phyloP scores from a whole-genome alignment of 73 alveolate genomes.

The Urostyla sp. region DNA sequence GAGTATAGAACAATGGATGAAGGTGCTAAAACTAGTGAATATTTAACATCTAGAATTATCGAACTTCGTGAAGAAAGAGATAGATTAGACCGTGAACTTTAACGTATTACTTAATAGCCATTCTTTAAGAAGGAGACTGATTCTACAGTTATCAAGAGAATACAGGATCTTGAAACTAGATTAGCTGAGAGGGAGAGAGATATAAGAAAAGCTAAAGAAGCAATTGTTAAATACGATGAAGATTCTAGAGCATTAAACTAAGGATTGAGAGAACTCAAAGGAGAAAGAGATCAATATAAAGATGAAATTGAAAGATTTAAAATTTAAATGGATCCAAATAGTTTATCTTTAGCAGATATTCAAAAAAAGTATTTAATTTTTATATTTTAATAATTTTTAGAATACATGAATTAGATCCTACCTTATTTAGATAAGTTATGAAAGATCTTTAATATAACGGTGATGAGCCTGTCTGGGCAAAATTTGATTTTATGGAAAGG shows the following conservation, averaged over 20 bases:
- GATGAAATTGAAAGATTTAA: slow-evolving; percentile 47
- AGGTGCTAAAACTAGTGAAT: slow-evolving; percentile 30
- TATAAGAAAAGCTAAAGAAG: slow-evolving; percentile 33
- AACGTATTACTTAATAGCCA: slow-evolving; percentile 18
- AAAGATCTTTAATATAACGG: slow-evolving; percentile 68
- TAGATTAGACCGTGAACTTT: not conserved
- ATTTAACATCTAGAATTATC: not conserved
- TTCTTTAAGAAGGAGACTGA: slow-evolving; percentile 39
- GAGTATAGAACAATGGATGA: slow-evolving; percentile 30
- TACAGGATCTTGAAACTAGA: slow-evolving; percentile 2
- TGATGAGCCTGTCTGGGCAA: slow-evolving; percentile 88
- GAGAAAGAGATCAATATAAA: slow-evolving; percentile 27
- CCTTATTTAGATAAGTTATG: slow-evolving; percentile 67
- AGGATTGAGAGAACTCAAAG: not conserved
- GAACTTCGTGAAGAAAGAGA: slow-evolving; percentile 33
- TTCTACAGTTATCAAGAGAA: slow-evolving; percentile 12
- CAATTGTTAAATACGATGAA: not conserved
- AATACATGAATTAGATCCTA: slow-evolving; percentile 59
- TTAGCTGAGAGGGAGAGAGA: slow-evolving; percentile 23
- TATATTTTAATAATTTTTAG: too few relatives aligned
- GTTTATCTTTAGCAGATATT: slow-evolving; percentile 23
- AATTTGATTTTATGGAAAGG: slow-evolving; percentile 88
- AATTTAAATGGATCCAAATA: slow-evolving; percentile 44
- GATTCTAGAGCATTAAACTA: not conserved
- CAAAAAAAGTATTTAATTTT: too few relatives aligned